These are phyloP conservation scores for Avicennia marina DNA, from an alignment of 257 asterid genomes.

Conservation along the genomic window DNA sequence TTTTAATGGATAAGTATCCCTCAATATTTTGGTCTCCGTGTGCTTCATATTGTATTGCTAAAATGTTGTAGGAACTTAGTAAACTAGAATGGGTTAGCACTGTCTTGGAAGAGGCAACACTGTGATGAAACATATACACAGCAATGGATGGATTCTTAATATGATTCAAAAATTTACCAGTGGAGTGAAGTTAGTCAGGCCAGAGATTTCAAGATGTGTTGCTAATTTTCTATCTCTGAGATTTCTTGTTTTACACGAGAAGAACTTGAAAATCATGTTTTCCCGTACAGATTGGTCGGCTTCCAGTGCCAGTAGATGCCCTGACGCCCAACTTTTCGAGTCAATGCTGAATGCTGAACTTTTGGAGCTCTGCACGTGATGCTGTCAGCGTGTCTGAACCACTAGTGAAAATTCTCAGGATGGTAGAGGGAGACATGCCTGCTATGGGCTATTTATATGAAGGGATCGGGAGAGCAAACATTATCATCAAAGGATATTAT, in stretches of 20 bases:
- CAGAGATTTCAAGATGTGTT: slow-evolving; percentile 18
- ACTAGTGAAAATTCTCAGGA: slow-evolving; percentile 31
- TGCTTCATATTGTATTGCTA: slow-evolving; percentile 32
- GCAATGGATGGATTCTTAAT: slow-evolving; percentile 28
- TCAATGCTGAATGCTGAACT: slow-evolving; percentile 25
- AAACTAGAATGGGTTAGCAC: slow-evolving; percentile 34
- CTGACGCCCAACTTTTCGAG: slow-evolving; percentile 28
- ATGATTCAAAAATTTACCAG: slow-evolving; percentile 25
- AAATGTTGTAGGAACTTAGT: slow-evolving; percentile 38
- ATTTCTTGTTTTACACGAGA: slow-evolving; percentile 31
- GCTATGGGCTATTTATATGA: slow-evolving; percentile 43
- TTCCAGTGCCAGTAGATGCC: slow-evolving; percentile 15
- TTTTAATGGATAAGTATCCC: slow-evolving; percentile 37
- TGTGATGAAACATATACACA: slow-evolving; percentile 24
- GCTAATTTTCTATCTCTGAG: slow-evolving; percentile 32
- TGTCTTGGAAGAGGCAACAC: slow-evolving; percentile 40
- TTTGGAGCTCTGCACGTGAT: slow-evolving; percentile 40
- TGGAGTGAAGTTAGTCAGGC: slow-evolving; percentile 33
- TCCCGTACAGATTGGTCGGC: slow-evolving; percentile 32
- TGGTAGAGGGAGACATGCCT: slow-evolving; percentile 42
- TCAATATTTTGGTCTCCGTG: slow-evolving; percentile 46
- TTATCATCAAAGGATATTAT: slow-evolving; percentile 33
- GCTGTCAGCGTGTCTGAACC: slow-evolving; percentile 33
- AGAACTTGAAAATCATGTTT: slow-evolving; percentile 33
- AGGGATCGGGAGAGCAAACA: slow-evolving; percentile 38